Base-by-base conservation (phyloP, 352 stramenopile species). In the Plasmopara viticola region DNA sequence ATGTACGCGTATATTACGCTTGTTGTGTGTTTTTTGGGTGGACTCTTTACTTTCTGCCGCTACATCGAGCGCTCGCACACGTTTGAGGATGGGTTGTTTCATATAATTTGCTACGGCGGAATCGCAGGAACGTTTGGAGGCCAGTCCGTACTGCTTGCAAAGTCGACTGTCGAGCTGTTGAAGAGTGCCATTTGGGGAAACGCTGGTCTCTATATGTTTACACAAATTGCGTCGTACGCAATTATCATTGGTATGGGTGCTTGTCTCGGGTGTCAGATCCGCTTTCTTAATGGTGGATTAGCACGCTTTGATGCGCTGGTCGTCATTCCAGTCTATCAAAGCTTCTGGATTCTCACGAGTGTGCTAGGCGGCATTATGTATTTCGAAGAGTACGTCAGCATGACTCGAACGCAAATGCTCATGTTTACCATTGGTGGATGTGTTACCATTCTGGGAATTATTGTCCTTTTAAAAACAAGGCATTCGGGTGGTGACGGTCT, bases 331-430 rank as follows among this genome's bases (percentile, higher is more conserved):
- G 81, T 97, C 37, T 96, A 96, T 56, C 86, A 96, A 54, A 91
- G 74, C 58, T 96, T 96, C 49, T 95, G 84, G 74, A 96, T 95
- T 51, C 64, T 95, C 35, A 94, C 68, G 64, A 93, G 84, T 48
- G 83, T 96, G 38, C 66, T 95, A n/a, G 87, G 88, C 15, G 88
- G 87, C 12, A 88, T 96, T 63, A 89, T 96, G 69, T 97, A 96
- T 67, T 97, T 96, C 62, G 80, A 94, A 62, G 88, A 96, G 64
- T 92, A 92, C 59, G 73, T 87, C 41, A 86, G 56, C 63, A 92
- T 92, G 82, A 89, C 82, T 33, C 58, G 64, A 4, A 68, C 62
- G n/a, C 77, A 89, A 47, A 78, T 81, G 71, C 59, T 74, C 49
- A 90, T 92, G 77, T 92, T 92, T 60, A 86, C 82, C 4, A 52